phyloP scores from a whole-genome alignment of 2,329 filamentous ascomycete species.

The Alternaria dauci region DNA sequence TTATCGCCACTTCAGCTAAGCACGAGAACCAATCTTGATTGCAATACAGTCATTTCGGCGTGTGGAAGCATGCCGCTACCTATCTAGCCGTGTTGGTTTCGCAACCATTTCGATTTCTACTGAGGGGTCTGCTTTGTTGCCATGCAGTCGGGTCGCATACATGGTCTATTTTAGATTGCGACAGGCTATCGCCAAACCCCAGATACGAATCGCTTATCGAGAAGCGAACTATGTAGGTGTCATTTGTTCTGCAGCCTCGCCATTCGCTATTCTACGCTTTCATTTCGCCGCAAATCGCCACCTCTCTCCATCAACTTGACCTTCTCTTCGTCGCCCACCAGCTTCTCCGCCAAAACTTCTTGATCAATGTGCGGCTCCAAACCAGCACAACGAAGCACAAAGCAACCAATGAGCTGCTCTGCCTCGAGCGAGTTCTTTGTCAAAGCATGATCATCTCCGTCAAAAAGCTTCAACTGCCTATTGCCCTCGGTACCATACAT shows the following conservation, averaged over 20 bases:
- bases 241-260: background rate
- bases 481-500: background rate
- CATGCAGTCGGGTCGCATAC: background rate
- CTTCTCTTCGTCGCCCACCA: slow-evolving; percentile 7
- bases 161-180: background rate
- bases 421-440: slow-evolving; percentile 3
- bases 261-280: slow-evolving; percentile 1
- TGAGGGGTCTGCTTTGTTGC: background rate
- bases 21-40: background rate
- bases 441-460: slow-evolving; percentile 9
- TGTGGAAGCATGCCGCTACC: background rate
- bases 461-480: slow-evolving; percentile 1
- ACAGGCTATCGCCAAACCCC: background rate
- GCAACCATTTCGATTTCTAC: background rate
- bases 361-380: background rate
- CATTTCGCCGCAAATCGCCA: slow-evolving; percentile 1
- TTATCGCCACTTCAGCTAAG: background rate
- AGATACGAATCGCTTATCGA: background rate
- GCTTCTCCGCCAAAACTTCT: background rate
- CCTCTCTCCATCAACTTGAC: slow-evolving; percentile 6
- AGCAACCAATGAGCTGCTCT: slow-evolving; percentile 7
- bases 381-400: slow-evolving; percentile 2
- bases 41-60: background rate
- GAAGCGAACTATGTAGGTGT: background rate
- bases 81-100: background rate